Evolutionary conservation across 2,329 filamentous ascomycete genomes (phyloP).

Genomic region (Reticulascus tulasneorum): DNA sequence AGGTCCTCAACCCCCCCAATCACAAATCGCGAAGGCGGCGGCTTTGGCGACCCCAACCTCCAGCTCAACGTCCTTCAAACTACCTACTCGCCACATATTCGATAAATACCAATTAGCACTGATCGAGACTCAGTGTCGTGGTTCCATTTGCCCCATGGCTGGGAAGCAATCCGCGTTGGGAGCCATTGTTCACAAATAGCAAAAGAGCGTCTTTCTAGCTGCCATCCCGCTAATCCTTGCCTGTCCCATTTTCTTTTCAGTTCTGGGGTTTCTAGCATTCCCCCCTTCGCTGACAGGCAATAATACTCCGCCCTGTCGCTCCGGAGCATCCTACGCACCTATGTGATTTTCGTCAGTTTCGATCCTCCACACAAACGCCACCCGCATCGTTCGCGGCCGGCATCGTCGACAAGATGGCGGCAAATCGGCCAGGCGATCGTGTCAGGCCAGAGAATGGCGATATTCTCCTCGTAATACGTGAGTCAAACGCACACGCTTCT

Average conservation of each 20-base stretch:
- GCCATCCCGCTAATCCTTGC: too few species aligned
- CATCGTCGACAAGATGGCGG: slow-evolving; percentile 35
- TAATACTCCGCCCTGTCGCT: background rate
- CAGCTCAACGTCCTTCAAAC: slow-evolving; percentile 2
- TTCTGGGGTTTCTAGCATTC: too few species aligned
- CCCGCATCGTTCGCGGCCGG: slow-evolving; percentile 13
- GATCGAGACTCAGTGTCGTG: too few species aligned
- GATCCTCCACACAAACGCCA: slow-evolving; percentile 13
- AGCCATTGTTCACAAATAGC: too few species aligned
- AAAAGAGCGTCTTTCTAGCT: too few species aligned
- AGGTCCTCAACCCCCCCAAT: too few species aligned
- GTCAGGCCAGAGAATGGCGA: slow-evolving; percentile 60
- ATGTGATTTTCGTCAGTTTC: slow-evolving; percentile 6
- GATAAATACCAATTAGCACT: too few species aligned
- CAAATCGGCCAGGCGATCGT: slow-evolving; percentile 31
- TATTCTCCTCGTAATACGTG: slow-evolving; percentile 68
- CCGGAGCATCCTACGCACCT: background rate
- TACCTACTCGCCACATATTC: too few species aligned
- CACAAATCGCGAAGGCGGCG: slow-evolving; percentile 8
- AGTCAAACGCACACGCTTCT: too few species aligned
- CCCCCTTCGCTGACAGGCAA: background rate
- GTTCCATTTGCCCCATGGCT: too few species aligned
- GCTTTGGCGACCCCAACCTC: slow-evolving; percentile 12
- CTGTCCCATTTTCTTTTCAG: too few species aligned
- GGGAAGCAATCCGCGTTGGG: too few species aligned